These are phyloP conservation scores for Ogataea philodendri DNA, from an alignment of 805 yeast species.

Conservation along the genomic window DNA sequence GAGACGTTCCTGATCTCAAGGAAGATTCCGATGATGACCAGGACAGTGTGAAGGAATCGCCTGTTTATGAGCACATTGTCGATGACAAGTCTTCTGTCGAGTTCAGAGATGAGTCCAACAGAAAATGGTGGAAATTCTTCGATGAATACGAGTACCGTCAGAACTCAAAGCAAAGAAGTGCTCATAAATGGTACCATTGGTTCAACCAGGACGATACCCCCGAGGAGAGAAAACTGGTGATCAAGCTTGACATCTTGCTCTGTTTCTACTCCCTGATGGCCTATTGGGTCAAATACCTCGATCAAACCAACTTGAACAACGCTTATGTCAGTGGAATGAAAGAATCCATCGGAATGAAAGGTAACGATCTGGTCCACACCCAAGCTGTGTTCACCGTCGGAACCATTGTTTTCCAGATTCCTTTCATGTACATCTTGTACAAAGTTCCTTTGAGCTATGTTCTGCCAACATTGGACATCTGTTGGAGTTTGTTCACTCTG, in stretches of 20 bases:
- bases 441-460: constrained; percentile 53
- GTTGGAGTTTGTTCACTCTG: constrained; percentile 66
- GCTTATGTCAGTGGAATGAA: constrained; percentile 70
- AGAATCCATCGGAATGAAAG: constrained; percentile 38
- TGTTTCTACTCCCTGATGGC: constrained; percentile 54
- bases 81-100: background rate
- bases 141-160: constrained; percentile 59
- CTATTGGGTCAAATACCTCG: constrained; percentile 68
- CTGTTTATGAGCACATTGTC: too few relatives aligned
- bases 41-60: too few relatives aligned
- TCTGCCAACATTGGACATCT: constrained; percentile 54
- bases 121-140: constrained; percentile 49
- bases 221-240: constrained; percentile 43
- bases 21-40: too few relatives aligned
- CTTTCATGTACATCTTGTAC: constrained; percentile 37
- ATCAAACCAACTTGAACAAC: constrained; percentile 51
- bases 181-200: constrained; percentile 53
- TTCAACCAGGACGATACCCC: constrained; percentile 47
- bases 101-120: constrained; percentile 12
- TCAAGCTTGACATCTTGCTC: constrained; percentile 53
- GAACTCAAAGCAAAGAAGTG: constrained; percentile 7
- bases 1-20: too few relatives aligned
- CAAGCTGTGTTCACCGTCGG: constrained; percentile 37
- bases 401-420: constrained; percentile 56
- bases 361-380: constrained; percentile 28